These are phyloP conservation scores for Epithele typhae DNA, from an alignment of 768 basidiomycete species.

Conservation along the genomic window DNA sequence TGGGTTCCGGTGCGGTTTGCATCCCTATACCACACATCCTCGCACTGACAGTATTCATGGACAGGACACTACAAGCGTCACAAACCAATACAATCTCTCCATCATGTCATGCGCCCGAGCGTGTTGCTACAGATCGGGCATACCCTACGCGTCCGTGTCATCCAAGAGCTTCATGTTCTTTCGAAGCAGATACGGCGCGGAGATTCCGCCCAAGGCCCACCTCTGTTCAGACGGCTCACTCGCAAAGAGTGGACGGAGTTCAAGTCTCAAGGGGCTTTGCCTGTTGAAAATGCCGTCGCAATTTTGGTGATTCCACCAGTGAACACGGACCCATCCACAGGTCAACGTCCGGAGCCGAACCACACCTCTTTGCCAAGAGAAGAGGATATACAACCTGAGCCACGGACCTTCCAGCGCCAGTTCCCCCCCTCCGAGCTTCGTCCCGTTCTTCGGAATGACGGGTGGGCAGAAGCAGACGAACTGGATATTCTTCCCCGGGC, in stretches of 20 bases:
- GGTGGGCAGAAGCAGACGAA: neutral
- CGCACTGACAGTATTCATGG: neutral
- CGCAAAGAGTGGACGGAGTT: constrained; percentile 53
- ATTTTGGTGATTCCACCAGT: constrained; percentile 65
- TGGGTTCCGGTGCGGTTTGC: neutral
- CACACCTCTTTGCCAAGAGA: constrained; percentile 1
- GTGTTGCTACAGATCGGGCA: constrained; percentile 57
- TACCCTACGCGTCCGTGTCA: constrained; percentile 63
- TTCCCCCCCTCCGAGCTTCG: constrained; percentile 26
- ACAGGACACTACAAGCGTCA: constrained; percentile 13
- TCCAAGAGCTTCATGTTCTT: constrained; percentile 72
- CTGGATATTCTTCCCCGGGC: constrained; percentile 28
- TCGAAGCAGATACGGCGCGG: constrained; percentile 36
- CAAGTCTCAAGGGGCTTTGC: constrained; percentile 41
- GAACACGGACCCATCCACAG: constrained; percentile 48
- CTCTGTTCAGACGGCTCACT: constrained; percentile 61
- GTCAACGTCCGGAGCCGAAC: constrained; percentile 32
- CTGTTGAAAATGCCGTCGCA: constrained; percentile 55
- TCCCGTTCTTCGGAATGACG: constrained; percentile 14
- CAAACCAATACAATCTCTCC: constrained; percentile 20
- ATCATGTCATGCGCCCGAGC: constrained; percentile 32
- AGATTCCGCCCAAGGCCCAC: constrained; percentile 13
- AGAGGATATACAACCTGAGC: neutral
- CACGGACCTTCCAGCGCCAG: constrained; percentile 6
- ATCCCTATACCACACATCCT: neutral